These are phyloP conservation scores for Annulohypoxylon moriforme DNA, from an alignment of 495 filamentous ascomycete species.

Conservation along the genomic window DNA sequence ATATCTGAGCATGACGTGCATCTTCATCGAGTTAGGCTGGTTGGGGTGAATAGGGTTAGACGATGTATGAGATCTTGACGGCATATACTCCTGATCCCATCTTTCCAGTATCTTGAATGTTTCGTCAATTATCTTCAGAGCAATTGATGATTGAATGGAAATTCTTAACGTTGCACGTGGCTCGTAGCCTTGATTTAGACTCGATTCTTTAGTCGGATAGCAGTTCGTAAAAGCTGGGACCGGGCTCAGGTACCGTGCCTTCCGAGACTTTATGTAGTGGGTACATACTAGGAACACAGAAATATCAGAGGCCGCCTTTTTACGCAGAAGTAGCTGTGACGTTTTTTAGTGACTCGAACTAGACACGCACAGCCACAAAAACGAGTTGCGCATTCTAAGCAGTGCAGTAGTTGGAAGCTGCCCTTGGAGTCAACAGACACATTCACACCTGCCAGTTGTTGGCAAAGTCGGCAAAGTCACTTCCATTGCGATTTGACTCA, in stretches of 20 bases:
- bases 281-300: conserved; percentile 11
- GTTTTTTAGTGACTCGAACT: conserved; percentile 23
- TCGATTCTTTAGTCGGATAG: conserved; percentile 13
- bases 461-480: conserved; percentile 20
- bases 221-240: conserved; percentile 12
- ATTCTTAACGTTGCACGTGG: conserved; percentile 18
- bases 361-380: conserved; percentile 30
- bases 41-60: conserved; percentile 1
- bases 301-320: neutral
- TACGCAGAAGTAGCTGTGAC: conserved; percentile 31
- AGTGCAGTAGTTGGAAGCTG: neutral
- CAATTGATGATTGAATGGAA: conserved; percentile 6
- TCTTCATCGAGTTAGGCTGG: neutral
- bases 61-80: neutral
- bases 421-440: conserved; percentile 4
- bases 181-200: conserved; percentile 15
- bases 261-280: conserved; percentile 17
- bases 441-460: conserved; percentile 17
- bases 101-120: neutral
- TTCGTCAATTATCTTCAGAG: neutral
- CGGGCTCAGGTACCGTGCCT: conserved; percentile 25
- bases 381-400: conserved; percentile 25
- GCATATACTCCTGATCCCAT: neutral
- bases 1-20: conserved; percentile 22
- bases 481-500: conserved; percentile 11